phyloP scores from a whole-genome alignment of 2,329 filamentous ascomycete species.

The Aspergillus sp. region DNA sequence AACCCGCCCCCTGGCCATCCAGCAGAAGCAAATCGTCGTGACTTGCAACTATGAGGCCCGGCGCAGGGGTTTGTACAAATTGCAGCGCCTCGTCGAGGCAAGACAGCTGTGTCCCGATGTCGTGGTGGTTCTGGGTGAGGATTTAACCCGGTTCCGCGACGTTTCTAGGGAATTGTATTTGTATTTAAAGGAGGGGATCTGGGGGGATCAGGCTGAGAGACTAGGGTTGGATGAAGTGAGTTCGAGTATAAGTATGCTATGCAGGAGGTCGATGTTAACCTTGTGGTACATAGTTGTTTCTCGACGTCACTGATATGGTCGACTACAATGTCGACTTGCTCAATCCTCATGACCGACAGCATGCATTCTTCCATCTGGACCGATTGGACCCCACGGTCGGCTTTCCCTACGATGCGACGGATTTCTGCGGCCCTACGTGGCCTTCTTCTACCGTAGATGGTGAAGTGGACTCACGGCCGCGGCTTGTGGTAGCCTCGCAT shows the following conservation, averaged over 20 bases:
- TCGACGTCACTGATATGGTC: constrained; percentile 80
- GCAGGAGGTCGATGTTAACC: neutral
- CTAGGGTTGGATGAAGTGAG: constrained; percentile 84
- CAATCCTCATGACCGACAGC: constrained; percentile 53
- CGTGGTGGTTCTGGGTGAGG: constrained; percentile 78
- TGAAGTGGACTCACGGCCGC: constrained; percentile 15
- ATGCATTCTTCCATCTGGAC: constrained; percentile 75
- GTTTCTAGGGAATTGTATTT: constrained; percentile 72
- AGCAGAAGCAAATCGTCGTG: constrained; percentile 87
- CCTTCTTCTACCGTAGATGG: constrained; percentile 42
- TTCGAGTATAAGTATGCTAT: constrained; percentile 3
- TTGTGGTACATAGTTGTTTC: constrained; percentile 43
- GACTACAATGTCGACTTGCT: constrained; percentile 69
- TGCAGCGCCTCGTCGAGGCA: constrained; percentile 78
- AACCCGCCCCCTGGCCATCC: constrained; percentile 67
- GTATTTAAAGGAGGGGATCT: constrained; percentile 64
- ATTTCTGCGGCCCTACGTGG: constrained; percentile 56
- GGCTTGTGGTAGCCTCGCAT: constrained; percentile 71
- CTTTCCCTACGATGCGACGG: constrained; percentile 67
- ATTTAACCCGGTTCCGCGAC: constrained; percentile 75
- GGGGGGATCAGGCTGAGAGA: constrained; percentile 69
- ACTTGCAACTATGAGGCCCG: constrained; percentile 93
- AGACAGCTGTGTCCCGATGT: constrained; percentile 72
- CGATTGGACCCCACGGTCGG: constrained; percentile 66
- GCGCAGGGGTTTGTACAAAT: constrained; percentile 56